phyloP scores from a whole-genome alignment of 225 moss, liverwort and hornwort genomes.

The Antitrichia curtipendula region DNA sequence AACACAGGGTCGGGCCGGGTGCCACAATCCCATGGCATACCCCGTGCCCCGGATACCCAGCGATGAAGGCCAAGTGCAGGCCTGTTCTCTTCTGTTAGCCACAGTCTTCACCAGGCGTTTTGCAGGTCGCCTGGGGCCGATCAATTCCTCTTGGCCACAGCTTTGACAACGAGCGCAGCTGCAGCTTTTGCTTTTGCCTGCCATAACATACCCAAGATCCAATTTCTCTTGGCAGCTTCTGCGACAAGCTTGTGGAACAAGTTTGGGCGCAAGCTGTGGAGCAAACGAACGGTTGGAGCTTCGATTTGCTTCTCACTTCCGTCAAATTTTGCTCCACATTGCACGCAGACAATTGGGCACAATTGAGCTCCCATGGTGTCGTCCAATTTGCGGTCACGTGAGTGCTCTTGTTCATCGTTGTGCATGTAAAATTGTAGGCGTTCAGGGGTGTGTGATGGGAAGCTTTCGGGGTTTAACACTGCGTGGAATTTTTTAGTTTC shows the following conservation, averaged over 20 bases:
- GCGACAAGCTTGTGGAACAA: not conserved
- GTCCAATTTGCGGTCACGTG: constrained; percentile 7
- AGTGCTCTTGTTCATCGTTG: not conserved
- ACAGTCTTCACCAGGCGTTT: not conserved
- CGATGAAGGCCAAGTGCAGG: not conserved
- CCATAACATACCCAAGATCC: too few relatives aligned
- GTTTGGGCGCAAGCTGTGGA: not conserved
- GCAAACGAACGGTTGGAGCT: not conserved
- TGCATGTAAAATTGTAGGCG: not conserved
- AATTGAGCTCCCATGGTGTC: not conserved
- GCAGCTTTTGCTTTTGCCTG: not conserved
- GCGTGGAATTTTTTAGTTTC: not conserved
- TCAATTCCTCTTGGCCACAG: not conserved
- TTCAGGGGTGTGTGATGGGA: not conserved
- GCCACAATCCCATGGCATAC: too few relatives aligned
- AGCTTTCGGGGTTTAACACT: not conserved
- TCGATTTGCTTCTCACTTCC: not conserved
- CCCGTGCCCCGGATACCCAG: not conserved
- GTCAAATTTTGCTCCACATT: not conserved
- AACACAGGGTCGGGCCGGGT: not conserved
- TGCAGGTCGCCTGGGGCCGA: not conserved
- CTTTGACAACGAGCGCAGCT: too few relatives aligned
- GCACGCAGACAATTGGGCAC: not conserved
- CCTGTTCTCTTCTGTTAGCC: not conserved
- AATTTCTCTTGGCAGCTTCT: not conserved